A percentile compares a stretch with the other conserved stretches of the same genome.
Conservation (phyloP, 768 basidiomycete species). For the Boletus coccyginus region DNA sequence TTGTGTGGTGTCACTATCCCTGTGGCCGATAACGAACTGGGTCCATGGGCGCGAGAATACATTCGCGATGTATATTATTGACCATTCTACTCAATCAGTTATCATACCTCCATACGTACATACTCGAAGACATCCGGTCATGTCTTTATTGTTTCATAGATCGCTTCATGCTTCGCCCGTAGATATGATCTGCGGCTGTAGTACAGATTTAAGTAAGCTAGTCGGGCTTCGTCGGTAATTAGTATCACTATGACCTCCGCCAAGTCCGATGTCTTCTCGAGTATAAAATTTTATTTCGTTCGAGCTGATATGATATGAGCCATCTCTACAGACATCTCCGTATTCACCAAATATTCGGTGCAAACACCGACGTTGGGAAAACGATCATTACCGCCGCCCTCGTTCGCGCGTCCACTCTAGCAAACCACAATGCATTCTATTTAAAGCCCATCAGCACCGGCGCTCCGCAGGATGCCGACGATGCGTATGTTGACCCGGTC, state of each 20-base stretch:
- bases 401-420: constrained; percentile 67
- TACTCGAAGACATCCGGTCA: constrained; percentile 24
- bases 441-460: constrained; percentile 95
- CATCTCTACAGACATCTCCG: constrained; percentile 83
- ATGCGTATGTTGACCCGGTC: constrained; percentile 51
- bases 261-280: neutral
- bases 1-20: constrained; percentile 38
- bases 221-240: neutral
- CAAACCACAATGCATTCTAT: constrained; percentile 55
- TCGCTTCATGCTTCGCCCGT: constrained; percentile 3
- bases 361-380: constrained; percentile 96
- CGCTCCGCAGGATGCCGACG: constrained; percentile 74
- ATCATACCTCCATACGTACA: constrained; percentile 17
- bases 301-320: constrained; percentile 50
- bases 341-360: constrained; percentile 89
- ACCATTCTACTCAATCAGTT: neutral
- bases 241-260: no score
- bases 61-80: constrained; percentile 27
- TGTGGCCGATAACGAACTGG: constrained; percentile 35
- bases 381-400: constrained; percentile 87
- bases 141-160: constrained; percentile 24
- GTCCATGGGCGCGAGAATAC: constrained; percentile 40
- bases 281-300: neutral
- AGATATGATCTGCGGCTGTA: constrained; percentile 14
- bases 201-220: constrained; percentile 20